phyloP scores from a whole-genome alignment of 768 basidiomycete genomes.

The Lentinula edodes region DNA sequence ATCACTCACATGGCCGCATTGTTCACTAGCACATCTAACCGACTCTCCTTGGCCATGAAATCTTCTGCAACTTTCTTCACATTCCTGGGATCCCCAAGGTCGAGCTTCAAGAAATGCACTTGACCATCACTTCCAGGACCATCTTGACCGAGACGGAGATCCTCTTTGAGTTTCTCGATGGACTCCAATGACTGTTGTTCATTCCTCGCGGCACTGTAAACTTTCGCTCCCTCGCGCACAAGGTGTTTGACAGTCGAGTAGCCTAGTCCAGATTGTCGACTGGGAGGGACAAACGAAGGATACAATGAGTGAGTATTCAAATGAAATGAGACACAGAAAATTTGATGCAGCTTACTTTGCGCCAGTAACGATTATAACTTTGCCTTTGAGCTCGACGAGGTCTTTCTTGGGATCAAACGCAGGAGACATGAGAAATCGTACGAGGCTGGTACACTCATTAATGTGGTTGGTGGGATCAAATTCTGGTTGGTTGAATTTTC shows the following conservation, averaged over 20 bases:
- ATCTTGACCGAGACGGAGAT: constrained; percentile 15
- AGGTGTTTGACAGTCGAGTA: constrained; percentile 33
- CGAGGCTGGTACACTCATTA: background rate
- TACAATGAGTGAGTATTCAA: background rate
- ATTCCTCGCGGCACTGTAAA: constrained; percentile 36
- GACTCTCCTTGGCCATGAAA: constrained; percentile 3
- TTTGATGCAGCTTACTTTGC: constrained; percentile 12
- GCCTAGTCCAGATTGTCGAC: constrained; percentile 28
- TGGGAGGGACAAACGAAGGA: background rate
- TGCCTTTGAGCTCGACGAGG: constrained; percentile 23
- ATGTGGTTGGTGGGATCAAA: no score
- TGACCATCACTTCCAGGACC: constrained; percentile 17
- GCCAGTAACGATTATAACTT: constrained; percentile 27
- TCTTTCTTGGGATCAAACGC: constrained; percentile 11
- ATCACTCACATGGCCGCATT: constrained; percentile 5
- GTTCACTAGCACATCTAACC: constrained; percentile 9
- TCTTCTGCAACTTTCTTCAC: constrained; percentile 6
- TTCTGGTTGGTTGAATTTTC: no score
- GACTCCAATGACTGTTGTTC: constrained; percentile 28
- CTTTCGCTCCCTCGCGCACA: constrained; percentile 34
- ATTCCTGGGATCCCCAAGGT: constrained; percentile 12
- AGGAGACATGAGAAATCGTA: background rate
- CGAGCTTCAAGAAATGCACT: constrained; percentile 25
- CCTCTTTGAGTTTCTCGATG: constrained; percentile 24
- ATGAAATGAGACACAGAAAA: no score